These are phyloP conservation scores for Pulveroboletus ravenelii DNA, from an alignment of 768 basidiomycete genomes.

Conservation along the genomic window DNA sequence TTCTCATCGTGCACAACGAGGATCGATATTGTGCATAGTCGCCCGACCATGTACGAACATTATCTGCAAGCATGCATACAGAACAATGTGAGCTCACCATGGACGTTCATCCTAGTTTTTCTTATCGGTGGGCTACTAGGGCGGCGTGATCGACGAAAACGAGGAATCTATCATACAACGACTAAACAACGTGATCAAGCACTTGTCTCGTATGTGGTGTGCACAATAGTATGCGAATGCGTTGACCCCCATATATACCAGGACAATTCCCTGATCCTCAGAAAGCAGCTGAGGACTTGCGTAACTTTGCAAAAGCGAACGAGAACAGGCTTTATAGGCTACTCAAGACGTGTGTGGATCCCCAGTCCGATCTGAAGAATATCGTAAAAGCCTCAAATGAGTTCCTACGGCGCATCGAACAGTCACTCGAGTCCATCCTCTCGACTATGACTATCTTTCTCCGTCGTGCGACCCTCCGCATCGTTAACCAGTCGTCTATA, in stretches of 20 bases:
- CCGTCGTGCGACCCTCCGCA: conserved; percentile 62
- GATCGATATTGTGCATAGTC: conserved; percentile 36
- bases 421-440: conserved; percentile 53
- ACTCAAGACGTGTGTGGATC: conserved; percentile 75
- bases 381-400: conserved; percentile 81
- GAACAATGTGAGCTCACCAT: conserved; percentile 66
- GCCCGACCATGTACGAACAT: conserved; percentile 64
- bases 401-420: conserved; percentile 71
- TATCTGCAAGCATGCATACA: conserved; percentile 71
- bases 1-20: background rate
- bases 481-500: conserved; percentile 83
- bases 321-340: conserved; percentile 83
- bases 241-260: conserved; percentile 21
- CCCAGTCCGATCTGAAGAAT: conserved; percentile 76
- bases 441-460: conserved; percentile 69
- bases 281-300: conserved; percentile 74
- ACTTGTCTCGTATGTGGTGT: conserved; percentile 54
- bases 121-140: conserved; percentile 43
- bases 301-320: conserved; percentile 80
- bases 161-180: conserved; percentile 57
- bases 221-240: background rate
- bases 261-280: conserved; percentile 61
- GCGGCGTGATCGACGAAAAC: conserved; percentile 84
- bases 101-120: background rate
- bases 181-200: conserved; percentile 51